Conservation (phyloP, 192 early-diverging fungal species). For the Podila clonocystis region DNA sequence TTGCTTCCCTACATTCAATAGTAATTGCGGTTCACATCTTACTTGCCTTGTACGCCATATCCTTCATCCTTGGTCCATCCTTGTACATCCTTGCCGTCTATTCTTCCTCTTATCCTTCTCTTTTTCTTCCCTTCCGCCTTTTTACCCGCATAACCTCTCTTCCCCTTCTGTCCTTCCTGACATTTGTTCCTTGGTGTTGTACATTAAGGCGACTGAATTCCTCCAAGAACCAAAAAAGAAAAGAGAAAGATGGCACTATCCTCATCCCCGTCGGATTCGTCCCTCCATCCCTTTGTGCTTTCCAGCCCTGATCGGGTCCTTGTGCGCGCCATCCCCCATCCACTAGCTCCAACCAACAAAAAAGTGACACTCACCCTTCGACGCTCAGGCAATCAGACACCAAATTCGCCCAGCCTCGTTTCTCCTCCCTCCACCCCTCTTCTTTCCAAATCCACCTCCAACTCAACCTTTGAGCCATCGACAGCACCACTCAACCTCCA, state of each 20-base stretch:
- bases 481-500: conserved; percentile 20
- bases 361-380: conserved; percentile 44
- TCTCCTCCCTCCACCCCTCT: not conserved
- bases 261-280: conserved; percentile 21
- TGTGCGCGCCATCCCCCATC: conserved; percentile 35
- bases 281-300: conserved; percentile 30
- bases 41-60: not conserved
- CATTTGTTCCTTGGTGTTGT: not conserved
- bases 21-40: not conserved
- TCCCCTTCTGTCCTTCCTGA: not conserved
- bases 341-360: conserved; percentile 41
- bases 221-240: not conserved
- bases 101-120: not conserved
- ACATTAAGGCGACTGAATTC: not conserved
- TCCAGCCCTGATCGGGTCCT: conserved; percentile 37
- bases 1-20: not conserved
- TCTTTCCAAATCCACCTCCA: not conserved
- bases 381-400: conserved; percentile 2
- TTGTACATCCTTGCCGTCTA: not conserved
- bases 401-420: not conserved
- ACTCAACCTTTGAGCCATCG: conserved; percentile 6
- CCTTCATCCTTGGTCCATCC: not conserved
- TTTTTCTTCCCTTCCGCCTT: not conserved
- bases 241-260: conserved; percentile 26
- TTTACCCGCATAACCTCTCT: not conserved